phyloP scores from a whole-genome alignment of 768 basidiomycete genomes.

The Asterophora parasitica region DNA sequence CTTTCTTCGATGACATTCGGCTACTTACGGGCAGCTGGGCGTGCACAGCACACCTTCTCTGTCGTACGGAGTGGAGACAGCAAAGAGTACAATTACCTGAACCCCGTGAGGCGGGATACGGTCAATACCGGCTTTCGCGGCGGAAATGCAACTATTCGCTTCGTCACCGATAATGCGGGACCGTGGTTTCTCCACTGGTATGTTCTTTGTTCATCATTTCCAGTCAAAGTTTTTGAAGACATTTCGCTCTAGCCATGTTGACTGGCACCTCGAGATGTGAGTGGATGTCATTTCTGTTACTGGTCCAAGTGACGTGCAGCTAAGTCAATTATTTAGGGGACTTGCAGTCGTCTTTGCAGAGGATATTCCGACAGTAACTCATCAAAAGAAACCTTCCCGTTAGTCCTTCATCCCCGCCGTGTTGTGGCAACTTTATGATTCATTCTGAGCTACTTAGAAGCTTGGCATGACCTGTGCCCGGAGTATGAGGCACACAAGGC shows the following conservation, averaged over 20 bases:
- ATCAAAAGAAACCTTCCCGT: conserved; percentile 14
- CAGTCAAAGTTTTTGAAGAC: conserved; percentile 16
- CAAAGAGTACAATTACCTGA: conserved; percentile 32
- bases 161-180: conserved; percentile 50
- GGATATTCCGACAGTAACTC: conserved; percentile 16
- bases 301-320: not conserved
- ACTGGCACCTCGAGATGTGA: conserved; percentile 34
- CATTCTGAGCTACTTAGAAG: conserved; percentile 10
- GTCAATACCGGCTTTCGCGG: conserved; percentile 23
- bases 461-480: conserved; percentile 24
- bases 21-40: conserved; percentile 33
- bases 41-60: conserved; percentile 40
- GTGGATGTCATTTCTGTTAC: conserved; percentile 4
- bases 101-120: conserved; percentile 30
- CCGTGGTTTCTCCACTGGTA: conserved; percentile 39
- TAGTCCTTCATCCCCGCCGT: not conserved
- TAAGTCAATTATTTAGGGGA: not conserved
- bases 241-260: conserved; percentile 21
- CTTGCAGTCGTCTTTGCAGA: conserved; percentile 25
- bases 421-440: not conserved
- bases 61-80: conserved; percentile 37
- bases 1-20: not conserved
- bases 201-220: conserved; percentile 23
- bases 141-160: conserved; percentile 45
- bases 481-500: conserved; percentile 9